Evolutionary conservation across 345 rosid species (phyloP), one percentile per base, ranked within the genome.

Genomic region (Brassica nigra): DNA sequence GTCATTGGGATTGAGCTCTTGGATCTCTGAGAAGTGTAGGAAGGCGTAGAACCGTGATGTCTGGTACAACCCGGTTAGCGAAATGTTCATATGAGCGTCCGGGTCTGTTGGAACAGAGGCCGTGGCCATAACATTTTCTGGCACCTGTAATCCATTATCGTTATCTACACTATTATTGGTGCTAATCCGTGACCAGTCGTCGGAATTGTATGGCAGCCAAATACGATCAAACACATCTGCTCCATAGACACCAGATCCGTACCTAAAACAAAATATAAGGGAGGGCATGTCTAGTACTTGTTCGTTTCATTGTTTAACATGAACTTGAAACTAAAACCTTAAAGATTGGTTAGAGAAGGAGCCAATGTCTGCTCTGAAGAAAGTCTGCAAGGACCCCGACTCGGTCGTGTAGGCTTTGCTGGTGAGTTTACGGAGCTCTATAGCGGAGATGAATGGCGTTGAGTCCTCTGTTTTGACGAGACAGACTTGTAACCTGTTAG

Each of bases 361-460:
- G 68, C 85, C 84, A 33, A 80, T 9, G 74, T 82, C 85, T 36
- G 37, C 3, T 3, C 80, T 76, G 1, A 2, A 0, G 2, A 63
- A 1, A 11, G 42, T 63, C 16, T 6, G 37, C 64, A 84, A 59
- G 7, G 84, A 77, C 23, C 75, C 71, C 0, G 37, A 6, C 49
- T 8, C 0, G 3, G 55, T 62, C 30, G 0, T 1, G 49, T 78
- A 73, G 31, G 34, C 52, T 6, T 37, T 18, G 47, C 8, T 71
- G 2, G 30, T 29, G n/a, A 84, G 8, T 23, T 27, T 76, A 78
- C 89, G 81, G 1, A 87, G 39, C 15, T 89, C 89, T 29, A 88
- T 42, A 1, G 76, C 63, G 1, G 88, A 80, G 30, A 86, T 78
- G 61, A 89, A 86, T 15, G 90, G 90, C 2, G 78, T 54, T 3